Evolutionary conservation across 2,329 filamentous ascomycete species (phyloP).

Genomic region (Microcyclospora tardicrescens): DNA sequence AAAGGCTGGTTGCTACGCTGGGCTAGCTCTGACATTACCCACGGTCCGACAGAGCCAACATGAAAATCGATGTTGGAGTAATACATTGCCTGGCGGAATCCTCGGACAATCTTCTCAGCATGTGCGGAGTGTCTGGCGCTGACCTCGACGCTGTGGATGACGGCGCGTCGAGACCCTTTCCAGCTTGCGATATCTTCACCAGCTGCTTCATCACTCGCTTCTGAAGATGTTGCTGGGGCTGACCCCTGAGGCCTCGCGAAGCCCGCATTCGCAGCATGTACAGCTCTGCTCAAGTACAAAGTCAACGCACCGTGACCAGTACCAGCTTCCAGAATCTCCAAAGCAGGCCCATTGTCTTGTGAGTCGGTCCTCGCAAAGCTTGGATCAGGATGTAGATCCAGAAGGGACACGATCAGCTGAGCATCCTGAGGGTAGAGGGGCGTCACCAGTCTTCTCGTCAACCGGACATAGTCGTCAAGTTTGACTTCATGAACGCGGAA

Average conservation of each 20-base stretch:
- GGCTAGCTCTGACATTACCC: constrained; percentile 43
- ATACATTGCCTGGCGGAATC: constrained; percentile 60
- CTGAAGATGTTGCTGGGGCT: neutral
- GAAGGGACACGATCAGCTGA: constrained; percentile 58
- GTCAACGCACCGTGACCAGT: constrained; percentile 76
- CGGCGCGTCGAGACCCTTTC: constrained; percentile 42
- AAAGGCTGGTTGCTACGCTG: constrained; percentile 41
- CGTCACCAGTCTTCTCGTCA: constrained; percentile 58
- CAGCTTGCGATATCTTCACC: constrained; percentile 20
- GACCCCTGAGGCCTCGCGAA: constrained; percentile 21
- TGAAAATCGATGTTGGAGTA: constrained; percentile 60
- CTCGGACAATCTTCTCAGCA: constrained; percentile 50
- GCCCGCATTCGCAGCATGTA: constrained; percentile 57
- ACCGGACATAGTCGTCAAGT: constrained; percentile 58
- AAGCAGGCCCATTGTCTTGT: constrained; percentile 16
- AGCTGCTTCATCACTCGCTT: constrained; percentile 13
- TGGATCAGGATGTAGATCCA: constrained; percentile 55
- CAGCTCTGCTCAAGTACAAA: constrained; percentile 58
- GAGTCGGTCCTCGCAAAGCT: neutral
- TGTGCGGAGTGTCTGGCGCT: constrained; percentile 48
- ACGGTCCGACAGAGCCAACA: constrained; percentile 50
- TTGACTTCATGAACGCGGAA: constrained; percentile 52
- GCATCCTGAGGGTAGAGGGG: constrained; percentile 68
- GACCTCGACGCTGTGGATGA: constrained; percentile 65
- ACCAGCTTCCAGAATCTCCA: constrained; percentile 73